Base-by-base conservation (phyloP, 1,284 basidiomycete species). In the Ceraceosorus bombacis region DNA sequence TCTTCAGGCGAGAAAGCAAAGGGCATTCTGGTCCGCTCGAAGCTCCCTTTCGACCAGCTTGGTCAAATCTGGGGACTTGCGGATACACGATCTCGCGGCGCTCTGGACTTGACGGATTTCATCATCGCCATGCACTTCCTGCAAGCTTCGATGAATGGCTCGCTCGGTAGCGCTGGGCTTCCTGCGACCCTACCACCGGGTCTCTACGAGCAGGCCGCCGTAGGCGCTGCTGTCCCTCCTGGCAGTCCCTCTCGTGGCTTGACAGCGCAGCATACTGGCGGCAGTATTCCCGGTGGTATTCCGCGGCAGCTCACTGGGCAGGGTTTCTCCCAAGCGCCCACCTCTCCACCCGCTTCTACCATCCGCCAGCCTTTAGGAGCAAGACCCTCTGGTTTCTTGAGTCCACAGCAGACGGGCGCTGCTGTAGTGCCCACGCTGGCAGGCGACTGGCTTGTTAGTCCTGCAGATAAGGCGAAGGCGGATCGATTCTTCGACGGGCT, bases 51-150 rank as follows among this genome's bases (percentile, higher is more conserved):
- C 68, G 92, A 95, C 59, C 89, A 88, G 73, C 84, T 99, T 38
- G 87, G 89, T 48, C 88, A 90, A 77, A 95, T 98, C 79, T 99
- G 95, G 94, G 88, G 85, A 68, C 84, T 99, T 41, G 89, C 94
- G 15, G 95, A 99, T 79, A 94, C 92, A 0, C 89, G 93, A 78
- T 85, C 88, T 68, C 85, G 95, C 62, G 95, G 95, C 49, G 82
- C 84, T 3, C 85, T 99, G 62, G 95, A 98, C 77, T 82, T 86
- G 27, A 84, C 88, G 50, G 95, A 99, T 79, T 99, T 98, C 76
- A 88, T 88, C 66, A 86, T 99, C 73, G 95, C 89, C 55, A 96
- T 99, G 95, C 74, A 79, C 62, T 84, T 93, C 73, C 94, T 97
- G 69, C 93, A 96, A 79, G 86, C 85, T 49, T 82, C 84, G 54